These are phyloP conservation scores for Xylariaceae sp. DNA, from an alignment of 2,329 filamentous ascomycete species.

Conservation along the genomic window DNA sequence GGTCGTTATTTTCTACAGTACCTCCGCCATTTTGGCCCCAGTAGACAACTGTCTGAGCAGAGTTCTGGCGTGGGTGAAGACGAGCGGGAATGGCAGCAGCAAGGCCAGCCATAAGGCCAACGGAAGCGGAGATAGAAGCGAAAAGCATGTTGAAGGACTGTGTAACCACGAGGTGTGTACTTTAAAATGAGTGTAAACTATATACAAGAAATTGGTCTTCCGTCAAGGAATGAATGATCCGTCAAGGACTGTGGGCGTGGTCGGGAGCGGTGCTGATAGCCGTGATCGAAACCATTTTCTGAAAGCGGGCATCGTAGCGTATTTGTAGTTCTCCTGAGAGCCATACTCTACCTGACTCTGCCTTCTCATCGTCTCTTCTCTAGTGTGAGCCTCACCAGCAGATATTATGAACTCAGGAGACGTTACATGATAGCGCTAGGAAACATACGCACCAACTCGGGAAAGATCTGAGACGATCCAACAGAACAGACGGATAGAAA, in stretches of 20 bases:
- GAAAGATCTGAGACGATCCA: conserved; percentile 13
- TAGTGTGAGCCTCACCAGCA: background rate
- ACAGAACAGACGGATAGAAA: conserved; percentile 6
- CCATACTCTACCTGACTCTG: background rate
- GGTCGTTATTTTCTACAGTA: conserved; percentile 37
- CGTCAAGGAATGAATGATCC: conserved; percentile 13
- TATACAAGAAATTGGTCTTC: conserved; percentile 11
- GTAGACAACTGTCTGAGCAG: conserved; percentile 34
- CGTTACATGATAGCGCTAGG: conserved; percentile 24
- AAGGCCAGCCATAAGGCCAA: conserved; percentile 21
- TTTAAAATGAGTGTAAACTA: conserved; percentile 15
- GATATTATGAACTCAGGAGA: conserved; percentile 16
- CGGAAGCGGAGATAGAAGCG: conserved; percentile 13
- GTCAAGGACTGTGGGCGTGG: conserved; percentile 18
- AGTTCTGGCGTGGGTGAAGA: conserved; percentile 13
- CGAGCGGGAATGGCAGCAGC: conserved; percentile 20
- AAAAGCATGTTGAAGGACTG: conserved; percentile 23
- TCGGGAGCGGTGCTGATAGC: conserved; percentile 14
- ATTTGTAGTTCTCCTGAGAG: conserved; percentile 17
- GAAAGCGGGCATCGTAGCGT: conserved; percentile 7
- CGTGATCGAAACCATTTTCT: conserved; percentile 6
- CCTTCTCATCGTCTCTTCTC: background rate
- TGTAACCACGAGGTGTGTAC: conserved; percentile 16
- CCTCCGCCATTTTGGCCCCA: conserved; percentile 32
- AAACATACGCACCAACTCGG: conserved; percentile 9